Base-by-base conservation (phyloP, 495 filamentous ascomycete genomes). In the Penicillium flavigenum region DNA sequence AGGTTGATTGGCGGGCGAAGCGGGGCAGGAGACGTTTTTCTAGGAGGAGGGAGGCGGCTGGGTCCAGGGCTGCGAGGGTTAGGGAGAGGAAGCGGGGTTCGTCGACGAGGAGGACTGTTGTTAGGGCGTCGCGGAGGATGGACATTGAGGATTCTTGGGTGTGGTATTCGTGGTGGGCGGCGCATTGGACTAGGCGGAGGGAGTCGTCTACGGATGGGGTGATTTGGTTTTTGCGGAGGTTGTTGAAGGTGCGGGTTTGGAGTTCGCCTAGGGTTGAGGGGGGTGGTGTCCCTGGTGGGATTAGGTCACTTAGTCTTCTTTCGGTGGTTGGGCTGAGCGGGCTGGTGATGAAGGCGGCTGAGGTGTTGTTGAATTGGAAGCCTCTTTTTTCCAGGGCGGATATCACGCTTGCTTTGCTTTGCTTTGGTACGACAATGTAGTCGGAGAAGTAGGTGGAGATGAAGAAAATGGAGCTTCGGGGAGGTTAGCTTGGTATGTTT, bases 391-490 rank as follows among this genome's bases (percentile, higher is more conserved):
- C 83, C 14, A 98, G 82, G 0, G 89, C 85, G 47, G 83, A 78
- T 41, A 92, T 85, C 43, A 98, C 93, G 36, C 81, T 83, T 9
- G 76, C 69, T 39, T 88, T 85, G 69, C 84, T 84, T 61, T 86
- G 88, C 39, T 79, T 74, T 5, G 94, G 94, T 5, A 98, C 91
- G 17, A 98, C 79, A 61, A 98, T 96, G 75, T 96, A 98, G 72
- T 98, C 94, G 12, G 90, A 90, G 69, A 96, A 97, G 71, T 98
- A 98, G 22, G 94, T 98, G 1, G 93, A 96, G 66, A 97, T 95
- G 79, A 98, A 98, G 72, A 98, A 97, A 60, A 98, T 96, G 39
- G 94, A 88, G 34, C 87, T 88, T 52, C 54, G 5, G 5, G 14
- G 31, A 3, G 1, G 48, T 64, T 24, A 61, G 55, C 47, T 8